Base-by-base conservation (phyloP, 306 rosid genomes). In the Leucaena leucocephala region DNA sequence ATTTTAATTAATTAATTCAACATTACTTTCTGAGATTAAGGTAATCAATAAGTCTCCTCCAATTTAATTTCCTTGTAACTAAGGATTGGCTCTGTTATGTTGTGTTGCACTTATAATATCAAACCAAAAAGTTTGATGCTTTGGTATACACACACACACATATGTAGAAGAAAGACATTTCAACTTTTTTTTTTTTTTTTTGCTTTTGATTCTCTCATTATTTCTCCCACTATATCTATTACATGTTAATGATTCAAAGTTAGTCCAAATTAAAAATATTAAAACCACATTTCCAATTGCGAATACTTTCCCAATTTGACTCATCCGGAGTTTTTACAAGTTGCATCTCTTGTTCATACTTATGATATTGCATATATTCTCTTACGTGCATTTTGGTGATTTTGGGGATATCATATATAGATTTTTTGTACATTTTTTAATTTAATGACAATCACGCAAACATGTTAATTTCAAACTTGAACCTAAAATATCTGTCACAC, bases 1-100 rank as follows among this genome's bases (percentile, higher is more conserved):
- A 59, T 12, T 17, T 45, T 70, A 7, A 7, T 46, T 57, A 6
- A 8, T 33, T 76, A 61, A 8, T 19, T 79, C 75, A 72, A 72
- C 63, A 68, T 52, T 67, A 68, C 73, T 68, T 86, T 79, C 17
- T 46, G 65, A 80, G 76, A 80, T 80, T 68, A 78, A 82, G 78
- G 68, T 77, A 84, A 73, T 19, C 33, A n/a, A n/a, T 27, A 27
- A 27, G 63, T 72, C 55, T 68, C 48, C 38, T 54, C 70, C 52
- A 62, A 69, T 27, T 27, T 27, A 27, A 27, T 68, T 80, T 61
- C 75, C 61, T 61, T 78, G 74, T 64, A 86, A 80, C 80, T 75
- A 49, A 42, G 74, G 85, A 80, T 83, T 86, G 82, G 89, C n/a
- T 48, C 21, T 70, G 17, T 52, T 16, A 8, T 35, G 49, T 33